Evolutionary conservation across 1,284 basidiomycete species (phyloP), one percentile per base, ranked within the genome.

Genomic region (Melampsora larici-populina): DNA sequence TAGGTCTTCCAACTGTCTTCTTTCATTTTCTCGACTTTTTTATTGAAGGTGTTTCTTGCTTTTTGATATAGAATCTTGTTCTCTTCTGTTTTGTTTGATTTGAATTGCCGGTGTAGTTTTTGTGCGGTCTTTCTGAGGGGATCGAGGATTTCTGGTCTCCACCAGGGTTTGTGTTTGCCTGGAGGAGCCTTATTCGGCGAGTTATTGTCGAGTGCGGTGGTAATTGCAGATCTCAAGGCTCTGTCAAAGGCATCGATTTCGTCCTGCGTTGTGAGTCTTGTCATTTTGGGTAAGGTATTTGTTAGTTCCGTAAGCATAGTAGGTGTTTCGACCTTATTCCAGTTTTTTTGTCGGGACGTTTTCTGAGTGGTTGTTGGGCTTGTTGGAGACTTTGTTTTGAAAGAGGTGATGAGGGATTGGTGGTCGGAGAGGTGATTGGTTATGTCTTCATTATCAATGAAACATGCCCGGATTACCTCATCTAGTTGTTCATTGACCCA

Each of bases 351-450:
- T 67, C 51, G 1, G 31, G 31, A 1, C 40, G 0, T 1, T 21
- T 6, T 29, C 48, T 43, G 4, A 15, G 24, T 51, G 33, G 26
- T 9, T 66, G n/a, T n/a, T n/a, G n/a, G n/a, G n/a, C n/a, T n/a
- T n/a, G n/a, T n/a, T n/a, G 36, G 36, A 11, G 3, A 0, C 13
- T 40, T 40, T 11, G 36, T 40, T 0, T 0, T 40, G 40, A 18
- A 31, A 26, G 24, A 13, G 36, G 71, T 64, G 11, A 36, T 64
- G 17, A 75, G 55, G 3, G 72, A 64, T 58, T 75, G 64, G n/a
- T 75, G 72, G 33, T 75, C 72, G 0, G 72, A 75, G 13, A 48
- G 13, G 33, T 75, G 72, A 26, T 75, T 75, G 4, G 51, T 55
- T 9, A 55, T 55, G 2, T 55, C 51, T 29, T 75, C 36, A 0